Conservation (phyloP, 2,329 filamentous ascomycete species). For the Hymenoscyphus linearis region DNA sequence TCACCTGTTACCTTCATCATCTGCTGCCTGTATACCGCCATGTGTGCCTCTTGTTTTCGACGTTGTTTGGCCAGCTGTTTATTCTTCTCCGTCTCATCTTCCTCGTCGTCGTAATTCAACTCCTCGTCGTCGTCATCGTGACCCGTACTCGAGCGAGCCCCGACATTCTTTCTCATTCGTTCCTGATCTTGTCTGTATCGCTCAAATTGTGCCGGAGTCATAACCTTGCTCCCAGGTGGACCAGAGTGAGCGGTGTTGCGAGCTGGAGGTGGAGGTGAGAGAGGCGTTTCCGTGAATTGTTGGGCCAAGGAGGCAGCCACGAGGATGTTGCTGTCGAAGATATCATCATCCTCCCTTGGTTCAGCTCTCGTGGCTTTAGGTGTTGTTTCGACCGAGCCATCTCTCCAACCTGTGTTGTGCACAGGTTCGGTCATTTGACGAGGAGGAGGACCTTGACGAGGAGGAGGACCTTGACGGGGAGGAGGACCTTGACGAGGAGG, state of each 20-base stretch:
- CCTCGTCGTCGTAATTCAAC: slow-evolving; percentile 64
- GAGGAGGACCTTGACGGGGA: no score
- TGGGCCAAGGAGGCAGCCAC: slow-evolving; percentile 27
- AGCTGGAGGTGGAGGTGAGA: slow-evolving; percentile 3
- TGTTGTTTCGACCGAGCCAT: slow-evolving; percentile 22
- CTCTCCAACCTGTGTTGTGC: slow-evolving; percentile 17
- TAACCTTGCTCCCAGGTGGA: slow-evolving; percentile 65
- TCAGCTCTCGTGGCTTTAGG: slow-evolving; percentile 22
- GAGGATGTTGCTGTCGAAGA: slow-evolving; percentile 28
- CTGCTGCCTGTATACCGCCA: slow-evolving; percentile 84
- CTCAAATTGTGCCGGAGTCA: slow-evolving; percentile 87
- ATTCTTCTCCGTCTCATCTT: slow-evolving; percentile 73
- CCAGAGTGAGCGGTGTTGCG: slow-evolving; percentile 1
- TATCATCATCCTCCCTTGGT: slow-evolving; percentile 23
- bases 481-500: not conserved
- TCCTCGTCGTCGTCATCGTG: slow-evolving; percentile 61
- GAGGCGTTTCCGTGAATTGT: slow-evolving; percentile 24
- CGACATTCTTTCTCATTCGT: slow-evolving; percentile 42
- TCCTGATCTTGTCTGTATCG: slow-evolving; percentile 71
- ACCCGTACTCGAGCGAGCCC: slow-evolving; percentile 42
- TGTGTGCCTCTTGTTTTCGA: slow-evolving; percentile 82
- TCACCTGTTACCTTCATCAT: slow-evolving; percentile 97
- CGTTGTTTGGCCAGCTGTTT: slow-evolving; percentile 70
- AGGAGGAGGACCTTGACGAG: not conserved
- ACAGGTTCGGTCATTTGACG: slow-evolving; percentile 19